Base-by-base conservation (phyloP, 495 filamentous ascomycete species). In the Penicillium cinerascens region DNA sequence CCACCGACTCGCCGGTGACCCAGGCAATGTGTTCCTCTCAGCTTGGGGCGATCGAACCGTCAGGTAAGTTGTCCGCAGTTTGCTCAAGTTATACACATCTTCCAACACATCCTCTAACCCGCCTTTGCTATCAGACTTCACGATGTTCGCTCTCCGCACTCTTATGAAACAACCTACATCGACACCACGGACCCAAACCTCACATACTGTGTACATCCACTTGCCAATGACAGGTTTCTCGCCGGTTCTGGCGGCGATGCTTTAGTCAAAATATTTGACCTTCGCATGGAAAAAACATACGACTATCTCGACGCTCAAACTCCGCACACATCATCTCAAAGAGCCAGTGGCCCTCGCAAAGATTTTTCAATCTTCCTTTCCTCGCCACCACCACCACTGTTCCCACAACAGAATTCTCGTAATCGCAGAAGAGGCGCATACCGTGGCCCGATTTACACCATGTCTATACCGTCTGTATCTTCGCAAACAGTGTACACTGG, bases 181-280 rank as follows among this genome's bases (percentile, higher is more conserved):
- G 84, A 87, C 59, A 64, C 73, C 8, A 77, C 81, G 5, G 83
- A 87, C 59, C 64, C 71, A 22, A 75, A 70, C 18, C 68, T 79
- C 1, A 76, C 86, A 15, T 87, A 85, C 64, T 81, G 82, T 37
- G 71, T 88, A 10, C 75, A 78, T 2, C 66, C 80, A 0, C 71
- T 85, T 53, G 78, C 77, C 11, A 71, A 75, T 18, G 74, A 85
- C 54, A 70, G 75, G 6, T 78, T 88, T 53, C 52, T 86, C 13
- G 79, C 77, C 16, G 85, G 84, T 16, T 74, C 74, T 1, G 74
- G 75, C 9, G 73, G 74, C 9, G 77, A 86, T 57, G 77, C 75
- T 39, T 58, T 85, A 15, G 62, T 88, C 8, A 87, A 87, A 55
- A 60, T 86, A 2, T 88, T 87, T 52, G 83, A 88, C 58, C 63